Evolutionary conservation across 2,329 filamentous ascomycete genomes (phyloP).

Genomic region (Plectosphaerella cucumerina): DNA sequence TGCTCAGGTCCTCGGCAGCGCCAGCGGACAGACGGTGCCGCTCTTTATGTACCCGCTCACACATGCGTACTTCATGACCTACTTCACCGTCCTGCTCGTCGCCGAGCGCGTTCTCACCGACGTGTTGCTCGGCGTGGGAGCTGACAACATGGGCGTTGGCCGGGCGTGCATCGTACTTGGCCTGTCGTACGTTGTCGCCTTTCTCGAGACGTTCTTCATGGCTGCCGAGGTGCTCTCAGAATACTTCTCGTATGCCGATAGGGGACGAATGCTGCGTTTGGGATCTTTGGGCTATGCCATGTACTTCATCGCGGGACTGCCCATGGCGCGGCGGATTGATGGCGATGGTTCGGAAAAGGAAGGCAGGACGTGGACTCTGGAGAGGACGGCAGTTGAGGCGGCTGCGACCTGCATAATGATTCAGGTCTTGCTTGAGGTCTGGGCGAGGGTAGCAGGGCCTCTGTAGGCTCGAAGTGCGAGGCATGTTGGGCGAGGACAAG

Average conservation of each 20-base stretch:
- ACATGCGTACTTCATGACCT: slow-evolving; percentile 13
- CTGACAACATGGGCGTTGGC: neutral
- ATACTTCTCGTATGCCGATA: slow-evolving; percentile 7
- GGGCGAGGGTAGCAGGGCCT: slow-evolving; percentile 10
- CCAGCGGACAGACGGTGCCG: slow-evolving; percentile 8
- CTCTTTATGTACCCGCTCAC: slow-evolving; percentile 14
- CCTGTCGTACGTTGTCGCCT: slow-evolving; percentile 10
- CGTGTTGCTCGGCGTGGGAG: neutral
- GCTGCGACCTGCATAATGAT: slow-evolving; percentile 9
- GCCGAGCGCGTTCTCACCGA: slow-evolving; percentile 1
- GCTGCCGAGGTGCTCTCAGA: slow-evolving; percentile 6
- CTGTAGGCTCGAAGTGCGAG: neutral
- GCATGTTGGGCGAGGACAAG: no score
- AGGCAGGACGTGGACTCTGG: slow-evolving; percentile 4
- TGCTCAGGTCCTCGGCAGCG: slow-evolving; percentile 7
- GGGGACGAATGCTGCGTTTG: slow-evolving; percentile 8
- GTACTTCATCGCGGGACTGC: slow-evolving; percentile 13
- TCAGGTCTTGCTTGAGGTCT: slow-evolving; percentile 9
- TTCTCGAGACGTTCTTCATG: slow-evolving; percentile 13
- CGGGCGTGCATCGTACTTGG: neutral
- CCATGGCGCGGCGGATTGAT: slow-evolving; percentile 10
- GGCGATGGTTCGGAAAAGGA: neutral
- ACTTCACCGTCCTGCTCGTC: slow-evolving; percentile 2
- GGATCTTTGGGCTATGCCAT: slow-evolving; percentile 12
- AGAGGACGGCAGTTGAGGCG: slow-evolving; percentile 6